Percentiles rank a stretch among this genome's conserved stretches.
Evolutionary conservation across 2,329 filamentous ascomycete genomes (phyloP).

Genomic region (Kalmusia sp.): DNA sequence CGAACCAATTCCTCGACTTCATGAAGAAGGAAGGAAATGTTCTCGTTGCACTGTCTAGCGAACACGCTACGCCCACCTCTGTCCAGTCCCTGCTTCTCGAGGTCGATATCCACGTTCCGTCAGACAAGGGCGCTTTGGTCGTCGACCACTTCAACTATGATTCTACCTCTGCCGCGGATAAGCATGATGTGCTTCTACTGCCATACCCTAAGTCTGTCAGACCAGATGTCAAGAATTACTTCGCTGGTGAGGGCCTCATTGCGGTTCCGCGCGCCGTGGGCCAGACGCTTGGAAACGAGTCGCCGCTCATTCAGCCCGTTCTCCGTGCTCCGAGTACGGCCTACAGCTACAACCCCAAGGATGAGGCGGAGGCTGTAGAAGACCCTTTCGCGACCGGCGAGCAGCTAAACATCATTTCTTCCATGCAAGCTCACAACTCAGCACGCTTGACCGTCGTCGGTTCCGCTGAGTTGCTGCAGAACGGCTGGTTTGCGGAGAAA

Average conservation of each 20-base stretch:
- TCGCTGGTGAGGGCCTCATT: slow-evolving; percentile 72
- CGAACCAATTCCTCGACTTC: slow-evolving; percentile 87
- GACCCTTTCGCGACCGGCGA: slow-evolving; percentile 84
- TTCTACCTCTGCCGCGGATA: slow-evolving; percentile 73
- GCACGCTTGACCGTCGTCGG: slow-evolving; percentile 87
- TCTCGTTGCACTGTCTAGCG: slow-evolving; percentile 81
- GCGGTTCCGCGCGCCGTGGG: slow-evolving; percentile 84
- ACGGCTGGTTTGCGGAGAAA: slow-evolving; percentile 86
- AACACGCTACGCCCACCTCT: slow-evolving; percentile 71
- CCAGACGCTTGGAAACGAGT: slow-evolving; percentile 78
- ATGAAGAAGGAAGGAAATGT: slow-evolving; percentile 92
- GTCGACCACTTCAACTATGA: slow-evolving; percentile 98
- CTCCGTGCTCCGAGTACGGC: slow-evolving; percentile 82
- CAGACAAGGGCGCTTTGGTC: slow-evolving; percentile 82
- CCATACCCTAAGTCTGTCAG: slow-evolving; percentile 71
- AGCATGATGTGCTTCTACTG: slow-evolving; percentile 87
- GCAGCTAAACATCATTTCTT: slow-evolving; percentile 85
- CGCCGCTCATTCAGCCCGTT: slow-evolving; percentile 80
- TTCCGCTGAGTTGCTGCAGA: slow-evolving; percentile 83
- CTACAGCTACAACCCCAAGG: slow-evolving; percentile 94
- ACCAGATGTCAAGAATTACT: slow-evolving; percentile 77
- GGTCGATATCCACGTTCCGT: slow-evolving; percentile 85
- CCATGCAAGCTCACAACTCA: slow-evolving; percentile 90
- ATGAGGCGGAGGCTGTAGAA: slow-evolving; percentile 74
- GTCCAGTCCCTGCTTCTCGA: slow-evolving; percentile 82